Base-by-base conservation (phyloP, 805 yeast species). In the Kazachstania viticola region DNA sequence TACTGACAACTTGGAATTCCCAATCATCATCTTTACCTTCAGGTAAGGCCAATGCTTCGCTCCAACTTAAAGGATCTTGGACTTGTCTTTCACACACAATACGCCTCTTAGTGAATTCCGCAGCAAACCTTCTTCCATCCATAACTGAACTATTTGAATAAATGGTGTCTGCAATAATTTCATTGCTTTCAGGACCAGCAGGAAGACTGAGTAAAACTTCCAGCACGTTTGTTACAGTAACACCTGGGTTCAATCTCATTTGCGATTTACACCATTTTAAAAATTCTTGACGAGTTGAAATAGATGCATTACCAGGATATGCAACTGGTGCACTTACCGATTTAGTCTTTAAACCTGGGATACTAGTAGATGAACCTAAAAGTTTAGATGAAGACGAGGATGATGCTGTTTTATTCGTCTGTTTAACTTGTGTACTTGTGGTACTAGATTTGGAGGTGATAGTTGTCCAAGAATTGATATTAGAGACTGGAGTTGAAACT, bases 91-190 rank as follows among this genome's bases (percentile, higher is more conserved):
- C 96, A 35, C 83, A 87, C 30, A 63, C 67, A 38, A 67, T 69
- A 49, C 91, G 77, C 51, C 80, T 75, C 58, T 77, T 79, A 51
- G 79, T 65, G 54, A 91, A 91, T 50, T 91, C 98, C 35, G 69
- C 71, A 0, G 98, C 95, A 63, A 87, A 88, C 42, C 94, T 69
- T 51, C 95, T 75, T 16, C 97, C 97, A 54, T 91, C 95, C 80
- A 88, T 76, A 1, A 87, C 79, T 3, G 87, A 71, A 25, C 94
- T 79, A 38, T 84, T 80, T 17, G 91, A 75, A 60, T 84, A 85
- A 36, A 88, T 75, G 9, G 95, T 83, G 49, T 88, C 98, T 2
- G 94, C 79, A 50, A 88, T 85, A 52, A 88, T 81, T 53, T 78
- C 94, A 30, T 69, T 65, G 0, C 94, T 73, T 44, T 84, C 95